A percentile compares a stretch with the other conserved stretches of the same genome.
These are phyloP conservation scores for Colletotrichum destructivum DNA, from an alignment of 2,329 filamentous ascomycete genomes.

Conservation along the genomic window DNA sequence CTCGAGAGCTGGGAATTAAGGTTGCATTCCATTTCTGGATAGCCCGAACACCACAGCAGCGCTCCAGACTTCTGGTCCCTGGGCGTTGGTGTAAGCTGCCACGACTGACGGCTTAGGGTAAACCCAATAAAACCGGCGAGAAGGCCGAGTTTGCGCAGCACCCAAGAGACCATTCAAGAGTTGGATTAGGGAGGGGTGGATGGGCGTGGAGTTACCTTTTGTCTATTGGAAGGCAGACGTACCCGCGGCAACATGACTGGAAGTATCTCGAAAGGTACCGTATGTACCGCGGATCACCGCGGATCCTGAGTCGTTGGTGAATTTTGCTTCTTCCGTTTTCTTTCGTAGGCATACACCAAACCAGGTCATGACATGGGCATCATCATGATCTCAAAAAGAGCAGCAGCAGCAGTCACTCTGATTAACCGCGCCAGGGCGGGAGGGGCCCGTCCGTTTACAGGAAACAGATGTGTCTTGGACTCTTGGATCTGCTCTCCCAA, in stretches of 20 bases:
- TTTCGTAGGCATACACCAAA: too few relatives aligned
- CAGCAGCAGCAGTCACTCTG: too few relatives aligned
- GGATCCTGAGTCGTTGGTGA: slow-evolving; percentile 1
- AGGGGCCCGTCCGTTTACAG: background rate
- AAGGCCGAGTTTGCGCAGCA: slow-evolving; percentile 12
- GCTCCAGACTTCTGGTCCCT: slow-evolving; percentile 19
- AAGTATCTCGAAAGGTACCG: slow-evolving; percentile 28
- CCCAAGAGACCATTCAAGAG: too few relatives aligned
- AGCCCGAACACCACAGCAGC: slow-evolving; percentile 3
- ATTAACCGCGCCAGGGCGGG: background rate
- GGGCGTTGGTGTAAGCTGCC: slow-evolving; percentile 15
- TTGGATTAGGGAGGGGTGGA: too few relatives aligned
- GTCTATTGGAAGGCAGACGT: background rate
- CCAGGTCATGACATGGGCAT: too few relatives aligned
- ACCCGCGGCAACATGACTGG: slow-evolving; percentile 2
- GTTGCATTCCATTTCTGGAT: slow-evolving; percentile 6
- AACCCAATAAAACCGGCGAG: slow-evolving; percentile 18
- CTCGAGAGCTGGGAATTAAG: slow-evolving; percentile 12
- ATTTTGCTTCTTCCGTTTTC: too few relatives aligned
- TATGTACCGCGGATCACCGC: slow-evolving; percentile 8
- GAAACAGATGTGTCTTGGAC: background rate
- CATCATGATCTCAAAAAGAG: too few relatives aligned
- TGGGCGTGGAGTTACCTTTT: background rate
- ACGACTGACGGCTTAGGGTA: background rate
- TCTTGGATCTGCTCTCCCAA: slow-evolving; percentile 5